Conservation (phyloP, 2,329 filamentous ascomycete genomes). For the Diplodia corticola region DNA sequence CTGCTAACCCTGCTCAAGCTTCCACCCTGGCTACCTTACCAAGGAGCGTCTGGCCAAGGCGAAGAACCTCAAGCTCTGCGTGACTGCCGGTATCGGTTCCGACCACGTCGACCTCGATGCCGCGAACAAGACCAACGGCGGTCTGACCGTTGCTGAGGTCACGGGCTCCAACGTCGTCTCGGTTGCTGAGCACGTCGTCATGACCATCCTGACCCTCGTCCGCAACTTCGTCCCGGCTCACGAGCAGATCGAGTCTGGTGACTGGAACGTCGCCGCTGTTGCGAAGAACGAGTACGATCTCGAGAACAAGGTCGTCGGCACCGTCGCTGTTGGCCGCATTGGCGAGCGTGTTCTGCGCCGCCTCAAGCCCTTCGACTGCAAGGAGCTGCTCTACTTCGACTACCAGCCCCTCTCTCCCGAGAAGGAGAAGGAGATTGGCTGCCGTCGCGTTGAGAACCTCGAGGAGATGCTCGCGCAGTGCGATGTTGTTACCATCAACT, state of each 20-base stretch:
- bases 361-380: conserved; percentile 98
- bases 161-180: conserved; percentile 98
- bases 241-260: conserved; percentile 83
- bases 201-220: conserved; percentile 95
- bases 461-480: conserved; percentile 95
- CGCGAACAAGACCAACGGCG: conserved; percentile 97
- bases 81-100: conserved; percentile 96
- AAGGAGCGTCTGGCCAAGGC: conserved; percentile 95
- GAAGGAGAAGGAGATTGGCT: conserved; percentile 93
- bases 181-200: conserved; percentile 97
- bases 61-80: conserved; percentile 96
- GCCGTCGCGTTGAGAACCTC: conserved; percentile 80
- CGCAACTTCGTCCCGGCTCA: conserved; percentile 99
- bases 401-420: conserved; percentile 91
- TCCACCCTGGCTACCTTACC: conserved; percentile 97
- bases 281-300: conserved; percentile 99
- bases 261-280: conserved; percentile 93
- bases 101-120: conserved; percentile 97
- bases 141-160: conserved; percentile 94
- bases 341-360: conserved; percentile 96
- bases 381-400: conserved; percentile 98
- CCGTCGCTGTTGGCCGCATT: conserved; percentile 95
- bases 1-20: conserved; percentile 54
- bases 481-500: conserved; percentile 99
- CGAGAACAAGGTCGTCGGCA: conserved; percentile 96